A percentile compares a stretch with the other conserved stretches of the same genome.
Conservation (phyloP, 2,329 filamentous ascomycete genomes). For the Ophioceras dolichostomum region DNA sequence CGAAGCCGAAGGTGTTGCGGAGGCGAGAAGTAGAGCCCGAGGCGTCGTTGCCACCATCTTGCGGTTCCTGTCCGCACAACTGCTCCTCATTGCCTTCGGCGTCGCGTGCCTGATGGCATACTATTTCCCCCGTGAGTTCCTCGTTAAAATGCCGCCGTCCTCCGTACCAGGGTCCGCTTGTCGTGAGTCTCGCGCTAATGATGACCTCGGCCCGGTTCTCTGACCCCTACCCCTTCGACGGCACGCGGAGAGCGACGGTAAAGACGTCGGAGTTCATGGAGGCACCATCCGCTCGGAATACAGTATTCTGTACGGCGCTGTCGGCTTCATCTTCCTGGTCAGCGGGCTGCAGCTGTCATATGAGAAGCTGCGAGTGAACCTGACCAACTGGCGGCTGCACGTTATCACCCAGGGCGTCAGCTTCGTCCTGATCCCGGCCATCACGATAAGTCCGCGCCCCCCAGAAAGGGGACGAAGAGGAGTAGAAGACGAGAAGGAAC, state of each 20-base stretch:
- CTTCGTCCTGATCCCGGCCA: slow-evolving; percentile 52
- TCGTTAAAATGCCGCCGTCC: too few relatives aligned
- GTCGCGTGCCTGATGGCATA: slow-evolving; percentile 35
- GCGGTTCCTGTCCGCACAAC: neutral
- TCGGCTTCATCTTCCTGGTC: slow-evolving; percentile 58
- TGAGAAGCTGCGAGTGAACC: slow-evolving; percentile 46
- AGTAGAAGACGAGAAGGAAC: too few relatives aligned
- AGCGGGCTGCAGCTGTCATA: slow-evolving; percentile 58
- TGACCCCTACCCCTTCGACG: too few relatives aligned
- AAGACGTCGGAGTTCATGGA: slow-evolving; percentile 35
- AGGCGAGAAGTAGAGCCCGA: neutral
- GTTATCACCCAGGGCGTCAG: slow-evolving; percentile 54
- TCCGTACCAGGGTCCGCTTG: too few relatives aligned
- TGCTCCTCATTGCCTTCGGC: slow-evolving; percentile 49
- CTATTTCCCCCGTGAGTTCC: slow-evolving; percentile 27
- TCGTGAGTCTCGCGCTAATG: too few relatives aligned
- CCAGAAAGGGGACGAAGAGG: too few relatives aligned
- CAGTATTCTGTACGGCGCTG: slow-evolving; percentile 55
- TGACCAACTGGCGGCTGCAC: slow-evolving; percentile 56
- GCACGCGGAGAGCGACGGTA: too few relatives aligned
- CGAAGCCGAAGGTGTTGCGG: too few relatives aligned
- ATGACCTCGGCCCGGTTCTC: too few relatives aligned
- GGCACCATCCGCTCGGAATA: slow-evolving; percentile 39
- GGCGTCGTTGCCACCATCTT: neutral
- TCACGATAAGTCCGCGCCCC: too few relatives aligned